Evolutionary conservation across 768 basidiomycete genomes (phyloP).

Genomic region (Floccularia luteovirens): DNA sequence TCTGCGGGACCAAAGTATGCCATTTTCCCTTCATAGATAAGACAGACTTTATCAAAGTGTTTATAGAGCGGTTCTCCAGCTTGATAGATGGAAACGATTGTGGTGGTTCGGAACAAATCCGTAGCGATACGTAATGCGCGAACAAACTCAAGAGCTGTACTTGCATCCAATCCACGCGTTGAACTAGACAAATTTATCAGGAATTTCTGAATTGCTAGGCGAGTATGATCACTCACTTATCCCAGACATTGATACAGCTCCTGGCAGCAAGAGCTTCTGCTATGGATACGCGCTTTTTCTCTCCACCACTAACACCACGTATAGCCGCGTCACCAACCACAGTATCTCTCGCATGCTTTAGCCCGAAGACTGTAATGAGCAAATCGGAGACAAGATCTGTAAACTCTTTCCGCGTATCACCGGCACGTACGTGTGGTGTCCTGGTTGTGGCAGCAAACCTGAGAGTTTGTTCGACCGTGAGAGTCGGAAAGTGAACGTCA

Average conservation of each 20-base stretch:
- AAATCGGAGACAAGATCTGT: slow-evolving; percentile 40
- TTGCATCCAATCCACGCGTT: slow-evolving; percentile 58
- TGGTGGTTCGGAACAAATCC: slow-evolving; percentile 44
- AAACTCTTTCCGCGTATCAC: slow-evolving; percentile 33
- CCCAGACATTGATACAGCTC: slow-evolving; percentile 54
- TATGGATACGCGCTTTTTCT: slow-evolving; percentile 79
- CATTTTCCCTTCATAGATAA: slow-evolving; percentile 68
- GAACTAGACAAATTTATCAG: slow-evolving; percentile 33
- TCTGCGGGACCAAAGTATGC: slow-evolving; percentile 67
- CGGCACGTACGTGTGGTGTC: slow-evolving; percentile 47
- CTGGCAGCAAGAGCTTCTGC: slow-evolving; percentile 56
- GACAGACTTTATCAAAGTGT: slow-evolving; percentile 75
- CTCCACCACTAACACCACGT: slow-evolving; percentile 65
- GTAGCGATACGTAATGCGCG: slow-evolving; percentile 58
- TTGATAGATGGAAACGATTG: slow-evolving; percentile 82
- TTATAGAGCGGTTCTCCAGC: slow-evolving; percentile 63
- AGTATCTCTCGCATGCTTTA: slow-evolving; percentile 65
- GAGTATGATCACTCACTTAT: slow-evolving; percentile 36
- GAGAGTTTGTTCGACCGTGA: slow-evolving; percentile 76
- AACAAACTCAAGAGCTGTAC: slow-evolving; percentile 69
- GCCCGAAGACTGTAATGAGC: slow-evolving; percentile 64
- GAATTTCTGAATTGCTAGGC: not conserved
- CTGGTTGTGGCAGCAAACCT: slow-evolving; percentile 62
- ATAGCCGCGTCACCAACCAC: slow-evolving; percentile 73
- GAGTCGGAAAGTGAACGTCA: slow-evolving; percentile 80